Evolutionary conservation across 2,329 filamentous ascomycete species (phyloP), one percentile per base, ranked within the genome.

Genomic region (Colletotrichum truncatum): DNA sequence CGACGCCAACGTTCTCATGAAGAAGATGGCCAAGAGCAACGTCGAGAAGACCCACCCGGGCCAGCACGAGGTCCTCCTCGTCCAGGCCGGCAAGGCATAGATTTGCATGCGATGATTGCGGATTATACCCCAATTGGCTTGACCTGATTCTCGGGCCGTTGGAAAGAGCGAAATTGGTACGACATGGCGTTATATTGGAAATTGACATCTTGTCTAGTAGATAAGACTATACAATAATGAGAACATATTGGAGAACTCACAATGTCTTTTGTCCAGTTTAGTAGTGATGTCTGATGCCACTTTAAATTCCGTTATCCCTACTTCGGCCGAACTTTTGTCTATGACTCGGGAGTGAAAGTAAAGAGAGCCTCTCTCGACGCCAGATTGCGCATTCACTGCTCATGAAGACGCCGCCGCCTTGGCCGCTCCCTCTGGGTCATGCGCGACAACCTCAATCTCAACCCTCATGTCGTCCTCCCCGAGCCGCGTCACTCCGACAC

Each of bases 401-500:
- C 25, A 28, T 46, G 2, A 43, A 6, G 18, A 23, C 5, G 23
- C 23, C 18, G 43, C 51, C 26, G n/a, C 30, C 4, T 52, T 48
- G 6, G 7, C 12, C 6, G 78, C 78, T 1, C 76, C 78, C 18
- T 82, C 78, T 1, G 69, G 71, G 64, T 79, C 80, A 73, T 84
- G 74, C 1, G 85, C 84, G 8, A 77, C 76, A 9, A 87, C 85
- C 73, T 89, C 87, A 72, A 89, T 85, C 75, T 89, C 87, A 3
- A 89, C 80, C 21, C 77, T 72, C 87, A 89, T 89, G 30, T 78
- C 80, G 26, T 81, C 78, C 60, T 78, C 73, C 0, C 76, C 85
- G 6, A 89, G 71, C 32, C 75, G 69, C 2, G 75, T 69, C 1
- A 89, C 86, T 0, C 83, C 85, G 12, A 89, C 74, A 61, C 75